Evolutionary conservation across 345 rosid species (phyloP).

Genomic region (Gossypium mustelinum): DNA sequence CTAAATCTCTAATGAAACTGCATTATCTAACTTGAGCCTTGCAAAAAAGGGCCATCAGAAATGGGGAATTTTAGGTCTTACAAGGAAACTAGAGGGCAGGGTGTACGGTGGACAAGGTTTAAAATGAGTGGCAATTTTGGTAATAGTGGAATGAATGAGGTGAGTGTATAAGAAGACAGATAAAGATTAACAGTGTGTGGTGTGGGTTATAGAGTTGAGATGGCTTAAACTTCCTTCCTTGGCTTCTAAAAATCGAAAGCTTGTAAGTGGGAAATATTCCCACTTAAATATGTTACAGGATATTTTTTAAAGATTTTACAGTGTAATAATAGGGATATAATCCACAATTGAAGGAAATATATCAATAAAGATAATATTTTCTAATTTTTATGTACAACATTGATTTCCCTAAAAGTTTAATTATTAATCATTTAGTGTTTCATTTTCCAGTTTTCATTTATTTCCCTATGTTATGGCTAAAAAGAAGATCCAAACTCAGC

Average conservation of each 20-base stretch:
- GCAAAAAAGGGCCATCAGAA: conserved; percentile 3
- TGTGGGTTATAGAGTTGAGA: neutral
- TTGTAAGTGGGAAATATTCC: conserved; percentile 28
- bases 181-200: conserved; percentile 22
- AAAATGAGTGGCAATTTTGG: conserved; percentile 24
- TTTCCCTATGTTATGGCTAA: neutral
- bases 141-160: conserved; percentile 10
- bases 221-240: conserved; percentile 15
- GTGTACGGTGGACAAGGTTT: neutral
- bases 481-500: neutral
- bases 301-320: neutral
- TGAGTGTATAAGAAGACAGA: neutral
- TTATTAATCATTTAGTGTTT: too few relatives aligned
- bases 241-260: conserved; percentile 23
- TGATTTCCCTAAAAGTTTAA: too few relatives aligned
- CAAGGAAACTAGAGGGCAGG: neutral
- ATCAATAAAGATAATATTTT: too few relatives aligned
- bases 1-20: neutral
- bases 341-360: too few relatives aligned
- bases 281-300: conserved; percentile 24
- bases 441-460: too few relatives aligned
- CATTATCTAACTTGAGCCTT: conserved; percentile 25
- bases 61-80: conserved; percentile 15
- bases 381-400: too few relatives aligned
- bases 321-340: neutral